A percentile compares a stretch with the other conserved stretches of the same genome.
Conservation (phyloP, 768 basidiomycete genomes). For the Serendipita sp. region DNA sequence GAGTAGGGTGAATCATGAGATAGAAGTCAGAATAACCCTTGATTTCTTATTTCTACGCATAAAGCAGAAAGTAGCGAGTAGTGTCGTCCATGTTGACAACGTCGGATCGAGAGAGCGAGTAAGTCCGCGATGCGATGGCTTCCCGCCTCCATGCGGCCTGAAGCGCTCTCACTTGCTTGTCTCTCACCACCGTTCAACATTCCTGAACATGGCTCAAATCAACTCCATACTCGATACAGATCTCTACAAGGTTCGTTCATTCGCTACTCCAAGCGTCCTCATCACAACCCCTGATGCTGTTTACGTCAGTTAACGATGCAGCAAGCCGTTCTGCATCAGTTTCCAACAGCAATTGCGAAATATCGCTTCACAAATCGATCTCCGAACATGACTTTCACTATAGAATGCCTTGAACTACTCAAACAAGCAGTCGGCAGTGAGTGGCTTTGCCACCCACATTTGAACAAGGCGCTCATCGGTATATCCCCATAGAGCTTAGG, state of each 20-base stretch:
- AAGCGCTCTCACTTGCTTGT: too few species aligned
- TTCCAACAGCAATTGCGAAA: constrained; percentile 50
- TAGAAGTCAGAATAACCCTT: too few species aligned
- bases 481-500: constrained; percentile 40
- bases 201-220: background rate
- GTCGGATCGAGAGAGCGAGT: too few species aligned
- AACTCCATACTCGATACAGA: constrained; percentile 79
- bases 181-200: too few species aligned
- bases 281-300: background rate
- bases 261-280: background rate
- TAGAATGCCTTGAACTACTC: constrained; percentile 46
- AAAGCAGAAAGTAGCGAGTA: too few species aligned
- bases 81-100: too few species aligned
- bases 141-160: too few species aligned
- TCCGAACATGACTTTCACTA: constrained; percentile 45
- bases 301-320: constrained; percentile 76
- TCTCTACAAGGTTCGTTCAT: constrained; percentile 61
- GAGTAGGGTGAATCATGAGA: too few species aligned
- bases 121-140: too few species aligned
- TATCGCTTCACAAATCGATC: constrained; percentile 77
- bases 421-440: constrained; percentile 39
- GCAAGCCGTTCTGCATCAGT: constrained; percentile 68
- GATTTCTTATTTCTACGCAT: too few species aligned
- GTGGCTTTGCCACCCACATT: constrained; percentile 16
- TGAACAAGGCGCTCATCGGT: background rate